phyloP scores from a whole-genome alignment of 1,139 yeast genomes.

The Blastobotrys indianensis region DNA sequence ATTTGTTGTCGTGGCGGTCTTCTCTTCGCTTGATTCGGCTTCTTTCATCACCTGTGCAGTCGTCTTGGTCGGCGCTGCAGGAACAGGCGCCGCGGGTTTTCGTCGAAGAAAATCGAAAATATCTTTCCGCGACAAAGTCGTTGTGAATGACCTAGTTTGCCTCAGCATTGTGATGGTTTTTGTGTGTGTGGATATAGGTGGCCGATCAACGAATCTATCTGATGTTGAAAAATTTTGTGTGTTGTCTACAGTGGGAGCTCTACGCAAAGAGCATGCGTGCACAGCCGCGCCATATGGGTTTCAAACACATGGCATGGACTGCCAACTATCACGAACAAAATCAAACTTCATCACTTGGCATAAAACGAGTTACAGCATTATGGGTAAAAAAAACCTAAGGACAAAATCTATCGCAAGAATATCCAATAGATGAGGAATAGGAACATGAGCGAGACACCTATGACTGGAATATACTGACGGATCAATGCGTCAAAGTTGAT shows the following conservation, averaged over 20 bases:
- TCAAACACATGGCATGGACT: not conserved
- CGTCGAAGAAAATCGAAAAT: conserved; percentile 23
- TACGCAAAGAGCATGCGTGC: not conserved
- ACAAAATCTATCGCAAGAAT: conserved; percentile 43
- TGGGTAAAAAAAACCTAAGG: not conserved
- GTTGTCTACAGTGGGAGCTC: not conserved
- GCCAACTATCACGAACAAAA: too few relatives aligned
- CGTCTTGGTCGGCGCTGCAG: conserved; percentile 14
- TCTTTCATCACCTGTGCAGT: conserved; percentile 25
- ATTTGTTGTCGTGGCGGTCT: conserved; percentile 4
- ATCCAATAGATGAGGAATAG: conserved; percentile 82
- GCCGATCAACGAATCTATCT: conserved; percentile 1
- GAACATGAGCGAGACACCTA: conserved; percentile 62
- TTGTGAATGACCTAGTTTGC: conserved; percentile 6
- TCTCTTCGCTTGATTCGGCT: conserved; percentile 10
- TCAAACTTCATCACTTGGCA: not conserved
- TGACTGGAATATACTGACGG: conserved; percentile 84
- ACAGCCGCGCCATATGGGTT: not conserved
- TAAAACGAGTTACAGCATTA: not conserved
- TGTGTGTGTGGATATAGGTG: not conserved
- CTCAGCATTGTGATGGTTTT: conserved; percentile 3
- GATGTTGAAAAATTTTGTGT: not conserved
- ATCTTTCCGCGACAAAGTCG: conserved; percentile 10
- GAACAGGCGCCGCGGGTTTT: conserved; percentile 14
- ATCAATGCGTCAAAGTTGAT: conserved; percentile 86